Conservation (phyloP, 2,329 filamentous ascomycete genomes). For the Tolypocladium paradoxum region DNA sequence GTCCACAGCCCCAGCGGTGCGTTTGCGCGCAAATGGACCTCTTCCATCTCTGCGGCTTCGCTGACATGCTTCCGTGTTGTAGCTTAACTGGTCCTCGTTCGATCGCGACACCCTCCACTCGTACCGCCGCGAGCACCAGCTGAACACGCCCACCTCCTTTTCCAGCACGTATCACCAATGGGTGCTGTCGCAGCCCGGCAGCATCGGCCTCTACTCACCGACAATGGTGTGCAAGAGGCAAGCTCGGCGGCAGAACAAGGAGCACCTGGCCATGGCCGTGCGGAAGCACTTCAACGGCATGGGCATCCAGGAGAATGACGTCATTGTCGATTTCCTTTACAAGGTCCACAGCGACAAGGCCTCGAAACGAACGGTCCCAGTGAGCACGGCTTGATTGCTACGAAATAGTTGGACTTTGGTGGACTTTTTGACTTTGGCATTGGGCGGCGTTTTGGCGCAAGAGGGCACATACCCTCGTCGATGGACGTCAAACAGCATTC, state of each 20-base stretch:
- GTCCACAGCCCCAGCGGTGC: conserved; percentile 21
- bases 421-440: neutral
- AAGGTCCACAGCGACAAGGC: conserved; percentile 38
- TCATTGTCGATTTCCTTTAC: conserved; percentile 71
- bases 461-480: neutral
- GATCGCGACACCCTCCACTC: conserved; percentile 58
- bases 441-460: neutral
- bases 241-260: conserved; percentile 57
- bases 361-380: conserved; percentile 14
- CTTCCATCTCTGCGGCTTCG: neutral
- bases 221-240: conserved; percentile 61
- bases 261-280: conserved; percentile 60
- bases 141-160: conserved; percentile 63
- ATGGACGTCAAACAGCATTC: neutral
- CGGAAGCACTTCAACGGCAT: conserved; percentile 77
- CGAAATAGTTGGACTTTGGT: neutral
- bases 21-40: conserved; percentile 8
- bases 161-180: conserved; percentile 50
- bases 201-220: conserved; percentile 62
- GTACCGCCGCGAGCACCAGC: conserved; percentile 64
- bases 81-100: conserved; percentile 59
- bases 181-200: conserved; percentile 47
- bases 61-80: conserved; percentile 1
- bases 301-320: conserved; percentile 70
- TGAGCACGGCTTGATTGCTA: conserved; percentile 7